Conservation (phyloP, 345 rosid species). For the Populus davidiana region DNA sequence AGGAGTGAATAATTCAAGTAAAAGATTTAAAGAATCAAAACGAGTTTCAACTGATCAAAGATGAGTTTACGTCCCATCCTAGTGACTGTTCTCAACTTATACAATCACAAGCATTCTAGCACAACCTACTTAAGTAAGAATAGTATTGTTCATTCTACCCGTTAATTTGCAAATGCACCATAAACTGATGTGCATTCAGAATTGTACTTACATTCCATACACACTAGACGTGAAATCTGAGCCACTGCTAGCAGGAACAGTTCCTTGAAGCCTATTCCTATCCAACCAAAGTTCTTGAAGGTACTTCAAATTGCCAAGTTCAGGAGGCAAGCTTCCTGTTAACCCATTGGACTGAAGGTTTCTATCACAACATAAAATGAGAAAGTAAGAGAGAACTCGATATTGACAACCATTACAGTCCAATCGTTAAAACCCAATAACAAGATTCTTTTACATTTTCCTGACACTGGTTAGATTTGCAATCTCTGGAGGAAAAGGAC, state of each 20-base stretch:
- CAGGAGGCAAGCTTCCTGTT: conserved; percentile 72
- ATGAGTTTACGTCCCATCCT: not conserved
- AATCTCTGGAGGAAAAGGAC: conserved; percentile 80
- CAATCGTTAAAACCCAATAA: not conserved
- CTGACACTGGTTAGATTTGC: conserved; percentile 55
- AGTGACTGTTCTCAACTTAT: not conserved
- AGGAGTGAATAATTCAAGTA: not conserved
- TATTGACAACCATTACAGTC: conserved; percentile 2
- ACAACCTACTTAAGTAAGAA: not conserved
- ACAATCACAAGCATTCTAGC: not conserved
- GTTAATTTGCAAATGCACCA: not conserved
- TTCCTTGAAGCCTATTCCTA: conserved; percentile 85
- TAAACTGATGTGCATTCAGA: not conserved
- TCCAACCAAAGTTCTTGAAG: conserved; percentile 80
- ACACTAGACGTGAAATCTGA: conserved; percentile 28
- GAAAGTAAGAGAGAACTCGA: conserved; percentile 4
- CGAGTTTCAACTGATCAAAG: not conserved
- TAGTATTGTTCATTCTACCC: not conserved
- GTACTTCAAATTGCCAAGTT: conserved; percentile 68
- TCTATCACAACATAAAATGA: conserved; percentile 43
- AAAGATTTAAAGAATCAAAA: not conserved
- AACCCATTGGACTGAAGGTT: conserved; percentile 92
- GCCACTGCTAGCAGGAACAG: conserved; percentile 52
- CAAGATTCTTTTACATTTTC: conserved; percentile 47
- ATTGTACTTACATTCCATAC: conserved; percentile 52